A percentile compares a stretch with the other conserved stretches of the same genome.
These are phyloP conservation scores for Sophora flavescens DNA, from an alignment of 306 rosid species.

Conservation along the genomic window DNA sequence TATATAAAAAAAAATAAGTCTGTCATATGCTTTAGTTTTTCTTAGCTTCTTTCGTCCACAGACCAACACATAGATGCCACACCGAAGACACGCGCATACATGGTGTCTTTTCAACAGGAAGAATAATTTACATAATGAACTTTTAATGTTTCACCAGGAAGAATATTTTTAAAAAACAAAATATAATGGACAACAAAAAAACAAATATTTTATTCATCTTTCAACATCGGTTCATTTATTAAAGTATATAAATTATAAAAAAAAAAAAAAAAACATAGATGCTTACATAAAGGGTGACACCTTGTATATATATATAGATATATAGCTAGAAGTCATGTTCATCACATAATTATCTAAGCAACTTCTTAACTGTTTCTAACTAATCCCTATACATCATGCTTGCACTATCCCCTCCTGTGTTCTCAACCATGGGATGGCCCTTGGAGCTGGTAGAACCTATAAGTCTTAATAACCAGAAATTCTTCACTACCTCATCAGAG, in stretches of 20 bases:
- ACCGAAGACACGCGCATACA: slow-evolving; percentile 40
- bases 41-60: not conserved
- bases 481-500: not conserved
- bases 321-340: not conserved
- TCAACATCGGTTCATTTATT: not conserved
- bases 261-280: not conserved
- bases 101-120: not conserved
- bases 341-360: not conserved
- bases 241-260: not conserved
- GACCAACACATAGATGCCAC: slow-evolving; percentile 36
- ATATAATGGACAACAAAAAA: not conserved
- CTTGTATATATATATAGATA: not conserved
- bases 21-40: not conserved
- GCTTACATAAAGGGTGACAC: slow-evolving; percentile 34
- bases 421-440: slow-evolving; percentile 47
- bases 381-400: slow-evolving; percentile 38
- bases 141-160: slow-evolving; percentile 6
- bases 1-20: too few relatives aligned
- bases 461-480: slow-evolving; percentile 21
- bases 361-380: slow-evolving; percentile 9
- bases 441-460: slow-evolving; percentile 38
- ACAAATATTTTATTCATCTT: not conserved
- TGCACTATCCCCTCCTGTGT: slow-evolving; percentile 47
- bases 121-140: not conserved
- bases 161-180: not conserved